Percentiles rank a stretch among this genome's conserved stretches.
Evolutionary conservation across 768 basidiomycete genomes (phyloP).

Genomic region (Lentinus brumalis): DNA sequence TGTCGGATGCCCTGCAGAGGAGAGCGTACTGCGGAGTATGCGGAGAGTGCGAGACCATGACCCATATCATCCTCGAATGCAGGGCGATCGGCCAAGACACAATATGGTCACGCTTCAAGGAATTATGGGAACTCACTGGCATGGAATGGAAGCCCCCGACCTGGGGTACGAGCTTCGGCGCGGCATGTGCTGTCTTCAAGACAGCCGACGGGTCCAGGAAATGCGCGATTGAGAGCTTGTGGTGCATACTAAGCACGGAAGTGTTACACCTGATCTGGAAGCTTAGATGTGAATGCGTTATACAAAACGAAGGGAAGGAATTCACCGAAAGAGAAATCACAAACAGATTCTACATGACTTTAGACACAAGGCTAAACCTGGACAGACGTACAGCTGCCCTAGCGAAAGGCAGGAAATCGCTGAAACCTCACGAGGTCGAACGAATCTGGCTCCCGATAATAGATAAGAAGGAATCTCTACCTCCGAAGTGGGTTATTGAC

Average conservation of each 20-base stretch:
- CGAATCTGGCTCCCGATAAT: no score
- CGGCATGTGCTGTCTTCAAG: not conserved
- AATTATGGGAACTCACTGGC: not conserved
- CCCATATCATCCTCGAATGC: not conserved
- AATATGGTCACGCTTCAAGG: not conserved
- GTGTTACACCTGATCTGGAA: slow-evolving; percentile 4
- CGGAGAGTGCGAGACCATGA: not conserved
- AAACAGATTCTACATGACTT: not conserved
- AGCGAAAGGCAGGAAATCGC: no score
- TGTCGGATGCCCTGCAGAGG: not conserved
- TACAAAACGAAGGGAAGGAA: not conserved
- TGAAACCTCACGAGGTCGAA: no score
- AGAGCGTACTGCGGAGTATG: not conserved
- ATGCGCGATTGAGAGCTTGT: not conserved
- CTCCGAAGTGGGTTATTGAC: no score
- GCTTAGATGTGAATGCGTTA: not conserved
- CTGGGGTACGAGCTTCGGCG: not conserved
- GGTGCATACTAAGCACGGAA: not conserved
- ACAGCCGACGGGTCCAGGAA: not conserved
- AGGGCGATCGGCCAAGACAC: not conserved
- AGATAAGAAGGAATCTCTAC: no score
- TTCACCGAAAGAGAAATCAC: not conserved
- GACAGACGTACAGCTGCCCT: no score
- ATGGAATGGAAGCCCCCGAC: not conserved
- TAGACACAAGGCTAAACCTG: no score